Base-by-base conservation (phyloP, 2,329 filamentous ascomycete species). In the Rhexocercosporidium sp. region DNA sequence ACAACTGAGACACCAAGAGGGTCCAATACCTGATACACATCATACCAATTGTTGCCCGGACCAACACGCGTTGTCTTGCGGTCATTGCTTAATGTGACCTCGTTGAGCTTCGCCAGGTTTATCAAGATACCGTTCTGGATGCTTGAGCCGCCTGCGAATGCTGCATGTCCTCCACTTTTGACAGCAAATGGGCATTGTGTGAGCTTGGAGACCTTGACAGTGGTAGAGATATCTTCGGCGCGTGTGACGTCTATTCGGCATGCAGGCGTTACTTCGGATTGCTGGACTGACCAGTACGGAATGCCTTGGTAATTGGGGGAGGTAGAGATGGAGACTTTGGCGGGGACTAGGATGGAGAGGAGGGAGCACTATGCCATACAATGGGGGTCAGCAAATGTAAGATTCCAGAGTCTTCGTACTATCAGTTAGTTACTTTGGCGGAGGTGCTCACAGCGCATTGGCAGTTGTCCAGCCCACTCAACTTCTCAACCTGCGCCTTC, bases 101-200 rank as follows among this genome's bases (percentile, higher is more conserved):
- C 41, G 41, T 72, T 74, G 5, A 75, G 37, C 6, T 60, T 62
- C 20, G 75, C 79, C 7, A 85, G 79, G 18, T 84, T 83, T 66
- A 88, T 82, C 12, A 84, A 71, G 1, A 85, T 79, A 0, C 84
- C 84, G 5, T 79, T 81, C n/a, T 81, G 74, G 57, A 84, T 82
- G 69, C 81, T 88, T 0, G 85, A 81, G 41, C 81, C 83, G 66
- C 83, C 82, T n/a, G 83, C 80, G 39, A 66, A 71, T 3, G 68
- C 47, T 1, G 66, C 66, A 62, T 75, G 71, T 1, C 73, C 72
- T 18, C 73, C 72, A 25, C 67, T 66, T 54, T 68, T 70, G n/a
- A 74, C 69, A 6, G 67, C 71, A 49, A 75, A 74, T 9, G 64
- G 66, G 49, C 70, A 71, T 39, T 64, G 7, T 27, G 69, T 62